phyloP scores from a whole-genome alignment of 768 basidiomycete species.

The Pseudohyphozyma bogoriensis region DNA sequence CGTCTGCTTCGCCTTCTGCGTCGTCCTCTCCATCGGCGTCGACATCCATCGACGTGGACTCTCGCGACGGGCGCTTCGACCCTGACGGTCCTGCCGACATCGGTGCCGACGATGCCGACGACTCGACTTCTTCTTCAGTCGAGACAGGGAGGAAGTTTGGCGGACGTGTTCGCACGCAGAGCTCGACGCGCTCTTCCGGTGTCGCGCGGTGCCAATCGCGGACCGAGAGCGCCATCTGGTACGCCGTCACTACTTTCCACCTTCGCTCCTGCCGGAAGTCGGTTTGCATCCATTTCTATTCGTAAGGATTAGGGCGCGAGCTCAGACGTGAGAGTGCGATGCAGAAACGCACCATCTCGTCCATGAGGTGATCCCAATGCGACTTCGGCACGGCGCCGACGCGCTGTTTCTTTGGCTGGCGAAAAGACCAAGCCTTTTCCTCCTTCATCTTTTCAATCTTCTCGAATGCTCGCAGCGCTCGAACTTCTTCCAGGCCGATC shows the following conservation, averaged over 20 bases:
- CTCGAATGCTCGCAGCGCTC: constrained; percentile 50
- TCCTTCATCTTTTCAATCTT: constrained; percentile 74
- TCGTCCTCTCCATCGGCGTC: constrained; percentile 40
- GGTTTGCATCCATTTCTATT: constrained; percentile 90
- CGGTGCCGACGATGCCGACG: not conserved
- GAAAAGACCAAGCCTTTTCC: constrained; percentile 73
- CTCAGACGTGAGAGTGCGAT: not conserved
- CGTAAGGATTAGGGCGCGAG: not conserved
- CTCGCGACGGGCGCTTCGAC: constrained; percentile 43
- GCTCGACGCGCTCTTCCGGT: constrained; percentile 53
- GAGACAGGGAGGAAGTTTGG: constrained; percentile 51
- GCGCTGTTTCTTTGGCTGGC: constrained; percentile 90
- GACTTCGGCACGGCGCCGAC: constrained; percentile 67
- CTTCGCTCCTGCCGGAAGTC: constrained; percentile 89
- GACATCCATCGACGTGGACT: constrained; percentile 36
- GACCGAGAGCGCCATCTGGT: constrained; percentile 67
- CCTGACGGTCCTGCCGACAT: constrained; percentile 19
- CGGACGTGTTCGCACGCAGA: constrained; percentile 42
- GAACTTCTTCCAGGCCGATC: constrained; percentile 27
- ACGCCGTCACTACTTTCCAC: constrained; percentile 82
- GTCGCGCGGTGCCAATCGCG: constrained; percentile 75
- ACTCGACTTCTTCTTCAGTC: constrained; percentile 11
- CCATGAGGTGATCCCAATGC: constrained; percentile 91
- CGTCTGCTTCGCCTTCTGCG: constrained; percentile 36
- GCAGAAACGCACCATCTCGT: constrained; percentile 69